Evolutionary conservation across 306 rosid genomes (phyloP), one percentile per base, ranked within the genome.

Genomic region (Sicyos baderoa): DNA sequence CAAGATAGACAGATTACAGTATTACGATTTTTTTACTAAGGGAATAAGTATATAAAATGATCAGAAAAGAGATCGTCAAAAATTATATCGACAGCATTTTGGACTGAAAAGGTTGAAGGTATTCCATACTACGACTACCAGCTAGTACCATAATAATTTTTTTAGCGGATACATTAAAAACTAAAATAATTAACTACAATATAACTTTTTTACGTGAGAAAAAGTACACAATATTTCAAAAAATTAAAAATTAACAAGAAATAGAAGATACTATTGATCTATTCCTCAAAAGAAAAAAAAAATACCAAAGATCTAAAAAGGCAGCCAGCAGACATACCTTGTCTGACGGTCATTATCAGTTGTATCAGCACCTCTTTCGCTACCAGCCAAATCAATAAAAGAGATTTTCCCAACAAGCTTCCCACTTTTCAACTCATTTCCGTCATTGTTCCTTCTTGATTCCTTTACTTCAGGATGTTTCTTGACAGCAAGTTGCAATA

Each of bases 321-420:
- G n/a, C n/a, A n/a, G n/a, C n/a, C n/a, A 58, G 32, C 59, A 23
- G 4, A 17, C 72, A 25, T 82, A 90, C 99, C 99, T 91, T 37
- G 99, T 94, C 82, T 90, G 99, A 57, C 99, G 91, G 72, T 94
- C 99, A 80, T 94, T 90, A 77, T 94, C 99, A 64, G 99, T 94
- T 64, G 99, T 94, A 89, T 90, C 99, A 47, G 99, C 99, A 52
- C 99, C 99, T 82, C 99, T 89, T 88, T 94, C 99, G 76, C 97
- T 94, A 55, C 99, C 99, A 69, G 99, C 99, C 72, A 94, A 95
- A 88, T 94, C 97, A 74, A 94, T 94, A 74, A 94, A 94, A 70
- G 99, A 94, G 77, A 94, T 80, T 77, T 94, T 94, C 74, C 99
- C 99, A 73, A 94, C 95, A 79, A 90, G 86, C 84, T 84, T 94